phyloP scores from a whole-genome alignment of 2,329 filamentous ascomycete genomes.

The Meredithiella fracta region DNA sequence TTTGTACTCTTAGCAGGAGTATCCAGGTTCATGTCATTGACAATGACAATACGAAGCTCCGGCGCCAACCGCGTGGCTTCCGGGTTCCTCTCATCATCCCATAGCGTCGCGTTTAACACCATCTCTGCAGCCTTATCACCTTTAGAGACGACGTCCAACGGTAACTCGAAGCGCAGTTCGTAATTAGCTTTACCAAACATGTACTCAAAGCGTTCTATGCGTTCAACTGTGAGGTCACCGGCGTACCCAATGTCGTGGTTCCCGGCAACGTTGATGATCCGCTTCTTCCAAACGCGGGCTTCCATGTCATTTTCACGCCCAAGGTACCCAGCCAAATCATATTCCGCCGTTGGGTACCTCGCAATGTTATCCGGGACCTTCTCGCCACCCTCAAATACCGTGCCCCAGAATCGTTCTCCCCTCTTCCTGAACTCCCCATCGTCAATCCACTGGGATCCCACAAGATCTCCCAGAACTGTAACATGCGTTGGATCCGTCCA shows the following conservation, averaged over 20 bases:
- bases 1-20: constrained; percentile 51
- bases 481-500: constrained; percentile 76
- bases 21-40: constrained; percentile 92
- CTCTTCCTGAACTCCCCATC: constrained; percentile 68
- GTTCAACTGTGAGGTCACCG: constrained; percentile 64
- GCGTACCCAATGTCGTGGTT: constrained; percentile 97
- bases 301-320: constrained; percentile 20
- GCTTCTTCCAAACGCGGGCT: constrained; percentile 45
- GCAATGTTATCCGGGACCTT: constrained; percentile 44
- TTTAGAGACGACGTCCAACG: constrained; percentile 25
- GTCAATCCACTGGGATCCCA: constrained; percentile 89
- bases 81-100: constrained; percentile 27
- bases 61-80: constrained; percentile 37
- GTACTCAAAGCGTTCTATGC: constrained; percentile 65
- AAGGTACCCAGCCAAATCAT: constrained; percentile 34
- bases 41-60: constrained; percentile 63
- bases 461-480: constrained; percentile 72
- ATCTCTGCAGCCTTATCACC: not conserved
- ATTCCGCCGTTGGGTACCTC: constrained; percentile 30
- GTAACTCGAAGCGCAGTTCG: constrained; percentile 58
- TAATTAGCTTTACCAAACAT: constrained; percentile 83
- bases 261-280: constrained; percentile 77
- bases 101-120: constrained; percentile 24
- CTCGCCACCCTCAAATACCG: constrained; percentile 54
- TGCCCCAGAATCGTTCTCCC: constrained; percentile 60